Evolutionary conservation across 768 basidiomycete species (phyloP), one percentile per base, ranked within the genome.

Genomic region (Pisolithus albus): DNA sequence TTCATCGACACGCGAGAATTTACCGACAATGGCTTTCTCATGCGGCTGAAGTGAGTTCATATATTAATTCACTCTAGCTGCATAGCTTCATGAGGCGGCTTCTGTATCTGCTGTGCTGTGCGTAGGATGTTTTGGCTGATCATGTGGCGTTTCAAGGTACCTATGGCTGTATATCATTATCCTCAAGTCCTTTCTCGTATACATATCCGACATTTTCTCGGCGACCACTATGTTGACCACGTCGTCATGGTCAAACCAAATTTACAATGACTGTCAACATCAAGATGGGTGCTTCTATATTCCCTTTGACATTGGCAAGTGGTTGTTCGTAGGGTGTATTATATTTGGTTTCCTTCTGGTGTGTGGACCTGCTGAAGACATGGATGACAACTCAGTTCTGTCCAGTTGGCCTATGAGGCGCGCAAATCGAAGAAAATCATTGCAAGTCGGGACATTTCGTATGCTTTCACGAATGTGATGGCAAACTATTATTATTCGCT

Each of bases 301-400:
- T 57, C 85, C 89, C 2, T 98, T 96, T 72, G 73, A 76, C 52
- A 82, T 89, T 50, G 93, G 91, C 47, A 90, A 93, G 70, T 98
- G 92, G 92, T 75, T 99, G 54, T 98, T 98, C 73, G 87, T 96
- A 18, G 92, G 92, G 43, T 98, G 95, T 71, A 98, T 99, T 79
- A 87, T 96, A 59, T 90, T 96, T 68, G 92, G 91, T n/a, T 98
- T 97, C 74, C 75, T 99, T 26, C 73, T 99, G 66, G 92, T 92
- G 62, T 56, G 87, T 53, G 19, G 30, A 19, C 13, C 6, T 18
- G 18, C 46, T 49, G 26, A 6, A 21, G 23, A 7, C n/a, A 4
- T 19, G 55, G 44, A 45, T 30, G 39, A 54, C 54, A 23, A 23
- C 52, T 51, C 53, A 58, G 38, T 61, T 41, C 18, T 37, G 28